Evolutionary conservation across 2,329 filamentous ascomycete species (phyloP).

Genomic region (Xylariaceae sp.): DNA sequence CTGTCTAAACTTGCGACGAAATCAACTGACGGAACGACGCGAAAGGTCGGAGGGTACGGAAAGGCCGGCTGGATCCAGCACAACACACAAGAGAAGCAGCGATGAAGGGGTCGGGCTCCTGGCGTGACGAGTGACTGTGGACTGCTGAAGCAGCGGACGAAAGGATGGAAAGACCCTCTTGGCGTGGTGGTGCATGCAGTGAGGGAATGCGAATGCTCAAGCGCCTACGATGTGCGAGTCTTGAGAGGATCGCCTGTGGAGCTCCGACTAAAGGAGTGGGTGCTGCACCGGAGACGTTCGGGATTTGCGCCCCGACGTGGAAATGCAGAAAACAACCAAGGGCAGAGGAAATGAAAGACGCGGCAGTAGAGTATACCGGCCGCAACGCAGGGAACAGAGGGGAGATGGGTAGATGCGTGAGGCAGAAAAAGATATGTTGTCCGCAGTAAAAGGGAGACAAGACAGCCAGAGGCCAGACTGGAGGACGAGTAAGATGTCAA

Average conservation of each 20-base stretch:
- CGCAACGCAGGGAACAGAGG: background rate
- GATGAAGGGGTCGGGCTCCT: slow-evolving; percentile 1
- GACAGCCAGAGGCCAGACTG: background rate
- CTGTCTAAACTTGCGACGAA: background rate
- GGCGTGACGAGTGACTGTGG: background rate
- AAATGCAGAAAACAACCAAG: slow-evolving; percentile 12
- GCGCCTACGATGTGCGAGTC: slow-evolving; percentile 16
- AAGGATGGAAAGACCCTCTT: too few relatives aligned
- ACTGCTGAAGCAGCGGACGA: too few relatives aligned
- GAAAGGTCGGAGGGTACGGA: slow-evolving; percentile 4
- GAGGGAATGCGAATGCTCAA: slow-evolving; percentile 5
- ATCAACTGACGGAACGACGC: slow-evolving; percentile 2
- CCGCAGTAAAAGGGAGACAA: background rate
- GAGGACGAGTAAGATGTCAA: background rate
- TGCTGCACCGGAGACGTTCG: slow-evolving; percentile 19
- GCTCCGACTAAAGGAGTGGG: slow-evolving; percentile 25
- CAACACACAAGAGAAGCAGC: slow-evolving; percentile 14
- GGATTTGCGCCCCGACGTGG: slow-evolving; percentile 10
- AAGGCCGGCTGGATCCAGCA: slow-evolving; percentile 17
- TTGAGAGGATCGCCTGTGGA: slow-evolving; percentile 18
- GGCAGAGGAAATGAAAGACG: slow-evolving; percentile 8
- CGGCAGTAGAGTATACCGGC: background rate
- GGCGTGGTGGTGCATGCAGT: too few relatives aligned
- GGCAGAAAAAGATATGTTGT: slow-evolving; percentile 4
- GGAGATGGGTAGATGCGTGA: slow-evolving; percentile 2